Evolutionary conservation across 768 basidiomycete species (phyloP).

Genomic region (Mycena kentingensis): DNA sequence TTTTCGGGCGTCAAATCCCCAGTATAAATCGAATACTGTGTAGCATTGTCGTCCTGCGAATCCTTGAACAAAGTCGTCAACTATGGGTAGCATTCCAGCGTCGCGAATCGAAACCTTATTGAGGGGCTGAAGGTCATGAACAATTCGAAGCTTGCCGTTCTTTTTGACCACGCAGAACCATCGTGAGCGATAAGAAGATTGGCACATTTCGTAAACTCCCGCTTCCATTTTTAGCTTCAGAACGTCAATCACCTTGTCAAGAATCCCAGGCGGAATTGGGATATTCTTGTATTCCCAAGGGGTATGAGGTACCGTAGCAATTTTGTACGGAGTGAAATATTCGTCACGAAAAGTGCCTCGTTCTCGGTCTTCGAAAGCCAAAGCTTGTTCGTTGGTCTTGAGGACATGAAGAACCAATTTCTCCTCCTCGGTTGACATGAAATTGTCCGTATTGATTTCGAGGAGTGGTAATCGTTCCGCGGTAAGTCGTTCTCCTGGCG

Average conservation of each 20-base stretch:
- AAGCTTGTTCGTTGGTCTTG: background rate
- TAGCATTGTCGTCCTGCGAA: slow-evolving; percentile 31
- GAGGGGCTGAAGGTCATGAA: slow-evolving; percentile 40
- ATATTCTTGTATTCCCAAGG: slow-evolving; percentile 39
- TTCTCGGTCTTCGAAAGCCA: background rate
- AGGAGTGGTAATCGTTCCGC: background rate
- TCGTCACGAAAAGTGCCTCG: slow-evolving; percentile 12
- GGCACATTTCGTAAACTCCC: too few relatives aligned
- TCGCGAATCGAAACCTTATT: slow-evolving; percentile 41
- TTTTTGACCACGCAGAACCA: slow-evolving; percentile 44
- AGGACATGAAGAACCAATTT: background rate
- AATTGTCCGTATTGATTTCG: slow-evolving; percentile 1
- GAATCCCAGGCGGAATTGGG: slow-evolving; percentile 37
- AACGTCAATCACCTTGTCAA: slow-evolving; percentile 30
- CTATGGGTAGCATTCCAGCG: slow-evolving; percentile 34
- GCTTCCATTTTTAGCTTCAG: slow-evolving; percentile 34
- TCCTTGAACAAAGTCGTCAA: slow-evolving; percentile 34
- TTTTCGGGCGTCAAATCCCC: slow-evolving; percentile 37
- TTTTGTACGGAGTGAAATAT: slow-evolving; percentile 31
- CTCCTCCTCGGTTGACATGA: too few relatives aligned
- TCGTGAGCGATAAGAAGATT: slow-evolving; percentile 35
- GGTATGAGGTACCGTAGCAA: slow-evolving; percentile 34
- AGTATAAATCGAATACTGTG: slow-evolving; percentile 36
- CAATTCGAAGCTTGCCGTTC: slow-evolving; percentile 33
- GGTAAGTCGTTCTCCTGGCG: background rate